Evolutionary conservation across 805 yeast species (phyloP).

Genomic region (Zygotorulaspora chibaensis): DNA sequence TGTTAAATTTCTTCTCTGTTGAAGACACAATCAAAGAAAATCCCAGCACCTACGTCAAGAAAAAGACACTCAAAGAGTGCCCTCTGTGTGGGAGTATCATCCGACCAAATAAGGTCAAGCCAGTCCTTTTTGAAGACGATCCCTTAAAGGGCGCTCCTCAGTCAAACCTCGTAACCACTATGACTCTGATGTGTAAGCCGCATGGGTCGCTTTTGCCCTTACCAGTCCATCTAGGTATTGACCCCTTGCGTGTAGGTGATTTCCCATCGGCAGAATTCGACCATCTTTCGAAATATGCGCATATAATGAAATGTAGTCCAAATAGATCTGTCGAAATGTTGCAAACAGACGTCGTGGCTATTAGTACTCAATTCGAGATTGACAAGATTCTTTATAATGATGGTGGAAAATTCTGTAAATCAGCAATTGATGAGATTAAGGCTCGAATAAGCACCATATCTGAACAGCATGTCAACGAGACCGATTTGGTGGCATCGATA

Average conservation of each 20-base stretch:
- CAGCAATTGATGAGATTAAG: constrained; percentile 56
- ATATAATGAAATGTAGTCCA: constrained; percentile 65
- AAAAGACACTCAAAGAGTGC: constrained; percentile 60
- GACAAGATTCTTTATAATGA: constrained; percentile 61
- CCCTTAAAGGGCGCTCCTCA: constrained; percentile 56
- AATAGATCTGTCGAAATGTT: constrained; percentile 51
- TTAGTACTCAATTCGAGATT: constrained; percentile 48
- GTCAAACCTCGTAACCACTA: constrained; percentile 48
- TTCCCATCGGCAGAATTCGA: constrained; percentile 53
- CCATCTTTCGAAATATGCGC: constrained; percentile 47
- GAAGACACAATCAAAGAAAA: constrained; percentile 44
- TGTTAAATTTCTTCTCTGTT: constrained; percentile 54
- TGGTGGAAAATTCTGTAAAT: constrained; percentile 47
- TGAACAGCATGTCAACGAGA: constrained; percentile 23
- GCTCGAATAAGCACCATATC: constrained; percentile 41
- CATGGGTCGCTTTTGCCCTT: constrained; percentile 43
- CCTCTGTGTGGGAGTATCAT: constrained; percentile 70
- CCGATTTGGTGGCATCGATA: constrained; percentile 10
- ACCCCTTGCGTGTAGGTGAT: constrained; percentile 38
- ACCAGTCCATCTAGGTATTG: constrained; percentile 45
- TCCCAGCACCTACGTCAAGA: constrained; percentile 31
- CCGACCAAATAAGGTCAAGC: constrained; percentile 53
- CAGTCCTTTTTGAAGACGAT: constrained; percentile 54
- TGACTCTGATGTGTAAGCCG: constrained; percentile 63
- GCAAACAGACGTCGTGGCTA: constrained; percentile 53